Percentiles rank a stretch among this genome's conserved stretches.
Evolutionary conservation across 768 basidiomycete species (phyloP).

Genomic region (Cystofilobasidium macerans): DNA sequence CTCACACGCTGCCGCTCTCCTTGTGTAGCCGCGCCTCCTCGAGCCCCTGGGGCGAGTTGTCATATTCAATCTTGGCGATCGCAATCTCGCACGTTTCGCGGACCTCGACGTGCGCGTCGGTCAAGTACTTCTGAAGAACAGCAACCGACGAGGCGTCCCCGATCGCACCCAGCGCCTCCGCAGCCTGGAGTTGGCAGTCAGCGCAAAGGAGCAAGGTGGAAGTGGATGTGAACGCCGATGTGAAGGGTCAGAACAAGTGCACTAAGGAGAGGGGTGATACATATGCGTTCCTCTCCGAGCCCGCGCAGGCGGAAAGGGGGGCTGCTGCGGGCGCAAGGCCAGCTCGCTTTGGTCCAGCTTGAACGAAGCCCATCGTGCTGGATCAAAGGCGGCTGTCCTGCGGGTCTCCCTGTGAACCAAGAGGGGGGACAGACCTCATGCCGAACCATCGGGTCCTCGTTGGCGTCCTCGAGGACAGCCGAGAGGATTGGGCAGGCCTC

Average conservation of each 20-base stretch:
- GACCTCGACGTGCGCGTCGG: conserved; percentile 53
- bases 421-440: conserved; percentile 59
- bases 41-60: conserved; percentile 42
- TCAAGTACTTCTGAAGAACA: conserved; percentile 57
- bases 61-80: conserved; percentile 87
- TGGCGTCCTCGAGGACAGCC: conserved; percentile 54
- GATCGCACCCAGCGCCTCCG: conserved; percentile 97
- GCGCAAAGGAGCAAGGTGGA: conserved; percentile 13
- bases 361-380: too few relatives aligned
- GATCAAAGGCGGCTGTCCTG: too few relatives aligned
- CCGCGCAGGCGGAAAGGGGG: too few relatives aligned
- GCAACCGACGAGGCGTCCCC: conserved; percentile 56
- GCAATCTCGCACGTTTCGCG: conserved; percentile 97
- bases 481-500: conserved; percentile 70
- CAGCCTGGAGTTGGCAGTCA: conserved; percentile 49
- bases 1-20: conserved; percentile 32
- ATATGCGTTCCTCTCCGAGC: too few relatives aligned
- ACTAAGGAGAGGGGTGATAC: too few relatives aligned
- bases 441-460: conserved; percentile 88
- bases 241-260: neutral
- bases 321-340: too few relatives aligned
- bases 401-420: too few relatives aligned
- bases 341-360: too few relatives aligned
- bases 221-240: neutral
- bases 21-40: conserved; percentile 23